These are phyloP conservation scores for Candida tammaniensis DNA, from an alignment of 805 yeast species.

Conservation along the genomic window DNA sequence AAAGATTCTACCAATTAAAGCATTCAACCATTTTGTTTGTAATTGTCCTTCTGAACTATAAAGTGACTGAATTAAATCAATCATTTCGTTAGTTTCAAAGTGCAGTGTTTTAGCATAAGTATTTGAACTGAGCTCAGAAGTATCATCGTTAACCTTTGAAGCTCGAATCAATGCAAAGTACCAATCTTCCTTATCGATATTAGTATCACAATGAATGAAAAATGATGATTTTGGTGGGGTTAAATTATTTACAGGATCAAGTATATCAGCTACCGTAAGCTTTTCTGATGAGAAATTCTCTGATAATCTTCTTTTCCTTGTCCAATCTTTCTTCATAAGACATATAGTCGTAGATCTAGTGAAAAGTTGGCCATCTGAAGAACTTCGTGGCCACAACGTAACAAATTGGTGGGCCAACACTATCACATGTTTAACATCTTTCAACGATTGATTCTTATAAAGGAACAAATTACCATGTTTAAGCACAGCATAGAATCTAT, in stretches of 20 bases:
- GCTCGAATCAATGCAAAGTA: conserved; percentile 83
- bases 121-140: conserved; percentile 41
- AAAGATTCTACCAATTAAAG: conserved; percentile 78
- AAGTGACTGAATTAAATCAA: conserved; percentile 69
- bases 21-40: conserved; percentile 89
- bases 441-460: conserved; percentile 67
- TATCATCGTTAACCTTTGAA: conserved; percentile 44
- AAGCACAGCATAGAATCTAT: conserved; percentile 64
- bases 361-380: conserved; percentile 75
- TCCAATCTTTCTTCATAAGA: conserved; percentile 45
- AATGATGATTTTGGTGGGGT: conserved; percentile 39
- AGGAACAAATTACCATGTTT: conserved; percentile 87
- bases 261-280: conserved; percentile 24
- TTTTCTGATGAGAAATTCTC: conserved; percentile 16
- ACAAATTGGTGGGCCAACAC: conserved; percentile 70
- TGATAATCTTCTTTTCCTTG: conserved; percentile 19
- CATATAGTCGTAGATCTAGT: conserved; percentile 79
- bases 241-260: conserved; percentile 18
- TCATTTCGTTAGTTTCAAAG: conserved; percentile 66
- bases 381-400: conserved; percentile 78
- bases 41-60: conserved; percentile 82
- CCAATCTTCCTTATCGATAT: conserved; percentile 89
- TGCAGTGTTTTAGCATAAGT: conserved; percentile 71
- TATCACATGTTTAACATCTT: conserved; percentile 73
- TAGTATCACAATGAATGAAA: conserved; percentile 73